Base-by-base conservation (phyloP, 2,329 filamentous ascomycete species). In the Scedosporium apiospermum region DNA sequence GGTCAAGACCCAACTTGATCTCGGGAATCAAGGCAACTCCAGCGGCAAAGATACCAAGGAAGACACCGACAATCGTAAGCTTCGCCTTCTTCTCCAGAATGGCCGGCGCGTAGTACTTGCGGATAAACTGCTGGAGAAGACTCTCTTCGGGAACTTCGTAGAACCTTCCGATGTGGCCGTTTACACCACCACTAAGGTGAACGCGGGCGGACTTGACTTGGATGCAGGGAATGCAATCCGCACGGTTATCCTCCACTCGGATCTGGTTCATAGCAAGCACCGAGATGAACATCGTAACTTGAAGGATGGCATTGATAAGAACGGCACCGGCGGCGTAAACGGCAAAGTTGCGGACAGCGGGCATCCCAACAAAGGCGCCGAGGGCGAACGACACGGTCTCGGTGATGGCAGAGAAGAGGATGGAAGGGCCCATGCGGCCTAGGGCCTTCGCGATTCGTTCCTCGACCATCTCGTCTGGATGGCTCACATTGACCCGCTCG, bases 391-490 rank as follows among this genome's bases (percentile, higher is more conserved):
- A 93, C 26, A 93, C 87, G 0, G 93, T 99, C 74, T 99, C 95
- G 0, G 93, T 97, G 41, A 90, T 82, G n/a, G 93, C 93, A 7
- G 95, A 98, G 49, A 99, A 87, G 18, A 99, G 82, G 62, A 99
- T 98, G 1, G 93, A 98, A 2, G 95, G 95, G 0, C 95, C 95
- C 87, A 99, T 99, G 62, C 95, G 87, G 23, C 95, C 93, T n/a
- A 98, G 80, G 2, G 95, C 90, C 70, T 89, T 88, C 5, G 91
- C 89, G 62, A 98, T 87, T 27, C 95, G 85, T 70, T 93, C 87
- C 67, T 96, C 89, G 2, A 99, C 88, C 73, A 89, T 83, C 65
- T 93, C 89, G 70, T 98, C 93, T 0, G 93, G 91, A 69, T 96
- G 90, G 73, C 89, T 96, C 68, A 92, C 78, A 70, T 99, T 99